Percentiles rank a stretch among this genome's conserved stretches.
These are phyloP conservation scores for Podaxis sp. DNA, from an alignment of 768 basidiomycete genomes.

Conservation along the genomic window DNA sequence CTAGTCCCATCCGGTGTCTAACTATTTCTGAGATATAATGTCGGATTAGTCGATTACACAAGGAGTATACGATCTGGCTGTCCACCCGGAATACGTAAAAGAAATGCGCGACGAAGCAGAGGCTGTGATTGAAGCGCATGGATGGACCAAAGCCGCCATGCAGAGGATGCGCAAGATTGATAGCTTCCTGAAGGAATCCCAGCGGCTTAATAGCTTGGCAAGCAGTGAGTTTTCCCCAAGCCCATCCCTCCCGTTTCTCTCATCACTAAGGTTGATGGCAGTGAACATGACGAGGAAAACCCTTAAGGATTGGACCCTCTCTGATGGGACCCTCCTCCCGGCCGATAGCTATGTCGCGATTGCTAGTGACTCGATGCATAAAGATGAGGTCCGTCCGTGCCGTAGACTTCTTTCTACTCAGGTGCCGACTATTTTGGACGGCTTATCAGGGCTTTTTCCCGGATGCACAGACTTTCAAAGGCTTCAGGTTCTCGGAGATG, in stretches of 20 bases:
- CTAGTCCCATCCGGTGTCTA: not conserved
- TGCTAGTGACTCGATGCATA: constrained; percentile 25
- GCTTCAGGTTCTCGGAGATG: constrained; percentile 34
- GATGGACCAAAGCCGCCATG: constrained; percentile 34
- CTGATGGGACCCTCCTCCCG: constrained; percentile 38
- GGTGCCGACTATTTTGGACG: not conserved
- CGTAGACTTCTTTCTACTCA: no score
- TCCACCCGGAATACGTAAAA: constrained; percentile 28
- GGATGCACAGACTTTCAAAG: constrained; percentile 33
- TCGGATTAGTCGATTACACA: constrained; percentile 37
- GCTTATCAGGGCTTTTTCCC: not conserved
- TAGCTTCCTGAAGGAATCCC: constrained; percentile 44
- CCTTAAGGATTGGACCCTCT: constrained; percentile 36
- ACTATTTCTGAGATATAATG: constrained; percentile 17
- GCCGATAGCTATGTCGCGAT: constrained; percentile 28
- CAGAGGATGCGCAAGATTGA: constrained; percentile 41
- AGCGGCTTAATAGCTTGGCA: constrained; percentile 11
- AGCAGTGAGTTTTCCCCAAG: not conserved
- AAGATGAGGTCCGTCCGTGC: constrained; percentile 11
- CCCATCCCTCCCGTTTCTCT: not conserved
- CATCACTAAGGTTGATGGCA: not conserved
- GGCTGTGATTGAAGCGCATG: constrained; percentile 27
- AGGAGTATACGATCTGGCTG: constrained; percentile 34
- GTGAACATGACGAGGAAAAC: constrained; percentile 23
- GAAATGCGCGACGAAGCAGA: constrained; percentile 44